phyloP scores from a whole-genome alignment of 2,329 filamentous ascomycete genomes.

The Colletotrichum scovillei region DNA sequence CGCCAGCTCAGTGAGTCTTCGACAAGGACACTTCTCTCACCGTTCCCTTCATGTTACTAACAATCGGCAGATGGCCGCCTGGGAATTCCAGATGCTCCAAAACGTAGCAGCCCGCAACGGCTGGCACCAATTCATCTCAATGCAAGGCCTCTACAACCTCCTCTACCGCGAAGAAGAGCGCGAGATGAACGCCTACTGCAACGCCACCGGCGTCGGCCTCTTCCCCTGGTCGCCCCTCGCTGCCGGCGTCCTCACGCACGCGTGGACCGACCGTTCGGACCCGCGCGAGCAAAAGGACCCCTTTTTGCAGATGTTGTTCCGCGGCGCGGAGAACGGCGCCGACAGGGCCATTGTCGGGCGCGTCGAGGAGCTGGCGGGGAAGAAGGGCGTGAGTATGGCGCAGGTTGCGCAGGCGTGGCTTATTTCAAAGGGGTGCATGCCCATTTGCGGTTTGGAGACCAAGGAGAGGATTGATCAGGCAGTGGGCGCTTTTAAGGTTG shows the following conservation, averaged over 20 bases:
- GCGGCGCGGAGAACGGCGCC: background rate
- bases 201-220: slow-evolving; percentile 51
- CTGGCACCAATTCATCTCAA: slow-evolving; percentile 67
- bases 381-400: slow-evolving; percentile 20
- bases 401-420: slow-evolving; percentile 29
- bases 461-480: slow-evolving; percentile 31
- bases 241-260: slow-evolving; percentile 26
- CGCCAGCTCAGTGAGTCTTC: slow-evolving; percentile 25
- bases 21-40: no score
- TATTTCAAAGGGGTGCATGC: slow-evolving; percentile 20
- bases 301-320: slow-evolving; percentile 25
- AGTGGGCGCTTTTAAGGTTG: background rate
- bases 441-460: slow-evolving; percentile 23
- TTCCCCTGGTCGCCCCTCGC: slow-evolving; percentile 31
- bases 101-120: slow-evolving; percentile 61
- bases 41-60: no score
- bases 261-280: slow-evolving; percentile 24
- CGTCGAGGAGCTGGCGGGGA: slow-evolving; percentile 17
- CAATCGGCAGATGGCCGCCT: slow-evolving; percentile 9
- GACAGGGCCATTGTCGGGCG: slow-evolving; percentile 19
- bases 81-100: slow-evolving; percentile 51
- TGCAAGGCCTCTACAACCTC: slow-evolving; percentile 68
- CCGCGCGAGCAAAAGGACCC: slow-evolving; percentile 7
- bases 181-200: slow-evolving; percentile 54
- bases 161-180: slow-evolving; percentile 68